Conservation (phyloP, 257 asterid genomes). For the Solanum virginianum region DNA sequence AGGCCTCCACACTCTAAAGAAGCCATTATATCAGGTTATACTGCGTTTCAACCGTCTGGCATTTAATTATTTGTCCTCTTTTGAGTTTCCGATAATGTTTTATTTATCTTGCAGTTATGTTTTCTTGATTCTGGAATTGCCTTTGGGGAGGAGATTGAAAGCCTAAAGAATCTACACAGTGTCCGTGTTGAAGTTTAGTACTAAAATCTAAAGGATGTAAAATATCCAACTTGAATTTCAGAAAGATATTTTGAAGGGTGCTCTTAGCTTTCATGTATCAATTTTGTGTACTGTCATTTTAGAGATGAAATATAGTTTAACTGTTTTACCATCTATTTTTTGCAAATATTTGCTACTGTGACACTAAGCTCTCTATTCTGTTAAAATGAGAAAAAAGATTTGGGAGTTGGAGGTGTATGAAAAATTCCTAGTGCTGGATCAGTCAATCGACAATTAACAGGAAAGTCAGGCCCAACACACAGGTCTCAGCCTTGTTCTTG, state of each 20-base stretch:
- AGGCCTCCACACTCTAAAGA: slow-evolving; percentile 70
- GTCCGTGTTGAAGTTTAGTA: slow-evolving; percentile 40
- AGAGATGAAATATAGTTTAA: not conserved
- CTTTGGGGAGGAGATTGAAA: slow-evolving; percentile 50
- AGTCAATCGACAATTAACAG: not conserved
- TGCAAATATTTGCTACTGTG: not conserved
- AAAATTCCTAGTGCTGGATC: not conserved
- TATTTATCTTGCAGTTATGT: slow-evolving; percentile 46
- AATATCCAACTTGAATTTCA: not conserved
- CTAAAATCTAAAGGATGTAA: not conserved
- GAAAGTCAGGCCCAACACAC: not conserved
- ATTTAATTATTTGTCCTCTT: not conserved
- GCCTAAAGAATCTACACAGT: slow-evolving; percentile 52
- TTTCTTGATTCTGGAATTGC: slow-evolving; percentile 74
- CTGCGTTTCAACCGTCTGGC: not conserved
- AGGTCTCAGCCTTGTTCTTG: not conserved
- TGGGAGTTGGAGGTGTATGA: not conserved
- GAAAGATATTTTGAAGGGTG: not conserved
- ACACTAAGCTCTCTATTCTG: not conserved
- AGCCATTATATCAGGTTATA: slow-evolving; percentile 69
- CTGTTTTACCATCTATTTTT: not conserved
- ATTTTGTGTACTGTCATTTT: not conserved
- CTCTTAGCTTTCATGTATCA: not conserved
- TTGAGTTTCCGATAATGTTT: not conserved
- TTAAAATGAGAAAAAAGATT: not conserved